Evolutionary conservation across 257 asterid genomes (phyloP), one percentile per base, ranked within the genome.

Genomic region (Solanum paucissectum): DNA sequence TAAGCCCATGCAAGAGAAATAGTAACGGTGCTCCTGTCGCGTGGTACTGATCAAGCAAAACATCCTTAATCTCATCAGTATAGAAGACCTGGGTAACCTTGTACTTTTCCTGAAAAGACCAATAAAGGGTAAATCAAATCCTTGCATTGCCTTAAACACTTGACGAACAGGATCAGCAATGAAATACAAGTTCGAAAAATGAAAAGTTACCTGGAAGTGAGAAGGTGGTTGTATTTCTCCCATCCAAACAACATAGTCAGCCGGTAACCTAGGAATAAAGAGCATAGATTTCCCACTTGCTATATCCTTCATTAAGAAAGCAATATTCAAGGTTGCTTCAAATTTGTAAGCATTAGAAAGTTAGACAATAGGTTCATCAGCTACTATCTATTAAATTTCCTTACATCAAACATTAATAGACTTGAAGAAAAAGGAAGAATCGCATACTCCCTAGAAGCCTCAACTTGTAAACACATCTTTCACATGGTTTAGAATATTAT

Each of bases 181-280:
- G 40, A 64, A 33, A 33, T 69, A 86, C 68, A 29, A 46, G 20
- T 11, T 75, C 4, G 14, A 3, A 40, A 85, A 34, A 42, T 49
- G 83, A 69, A 83, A 42, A 87, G 58, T 91, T 87, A 95, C 98
- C 98, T 97, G 94, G 94, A 93, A 95, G 94, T 93, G 90, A 88
- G 98, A 87, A 75, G 88, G 46, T 38, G 96, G 92, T 93, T 95
- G 95, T 91, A 97, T 95, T 90, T 95, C 93, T 85, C 99, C 98
- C 96, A 95, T 86, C 99, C 99, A 97, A 91, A 95, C 93, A 52
- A 98, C 98, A 92, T 97, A 97, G 2, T 93, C 97, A 90, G 93
- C 90, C 68, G 98, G 98, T 87, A 97, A 90, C 89, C 99, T 94
- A 3, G 98, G 99, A 91, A 93, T 94, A 97, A 97, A 97, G 58